Percentiles rank a stretch among this genome's conserved stretches.
Evolutionary conservation across 1,139 yeast genomes (phyloP).

Genomic region (Sugiyamaella castrensis): DNA sequence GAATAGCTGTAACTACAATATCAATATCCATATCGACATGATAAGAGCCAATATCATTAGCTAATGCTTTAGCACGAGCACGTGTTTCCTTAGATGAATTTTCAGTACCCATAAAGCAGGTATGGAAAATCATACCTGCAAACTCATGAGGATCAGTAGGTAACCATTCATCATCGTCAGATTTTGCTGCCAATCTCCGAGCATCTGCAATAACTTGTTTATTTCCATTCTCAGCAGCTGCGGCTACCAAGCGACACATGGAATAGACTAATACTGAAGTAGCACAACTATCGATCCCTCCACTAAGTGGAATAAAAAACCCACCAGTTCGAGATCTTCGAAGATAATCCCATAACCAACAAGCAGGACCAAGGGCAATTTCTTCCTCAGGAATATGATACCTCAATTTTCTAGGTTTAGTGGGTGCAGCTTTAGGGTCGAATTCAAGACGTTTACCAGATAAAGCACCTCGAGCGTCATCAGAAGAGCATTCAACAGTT

Average conservation of each 20-base stretch:
- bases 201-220: constrained; percentile 74
- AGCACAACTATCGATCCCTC: constrained; percentile 98
- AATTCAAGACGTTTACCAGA: constrained; percentile 44
- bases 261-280: constrained; percentile 92
- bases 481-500: constrained; percentile 50
- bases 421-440: constrained; percentile 63
- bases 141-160: constrained; percentile 76
- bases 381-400: constrained; percentile 91
- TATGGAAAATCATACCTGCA: constrained; percentile 72
- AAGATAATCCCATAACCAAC: constrained; percentile 98
- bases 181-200: constrained; percentile 54
- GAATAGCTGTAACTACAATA: constrained; percentile 67
- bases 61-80: constrained; percentile 72
- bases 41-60: constrained; percentile 76
- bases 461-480: constrained; percentile 16
- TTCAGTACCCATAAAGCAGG: constrained; percentile 93
- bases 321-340: constrained; percentile 90
- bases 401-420: constrained; percentile 47
- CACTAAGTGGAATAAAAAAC: constrained; percentile 86
- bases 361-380: constrained; percentile 96
- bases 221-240: constrained; percentile 64
- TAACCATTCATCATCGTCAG: constrained; percentile 51
- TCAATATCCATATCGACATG: constrained; percentile 95
- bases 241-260: constrained; percentile 82
- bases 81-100: constrained; percentile 90